phyloP scores from a whole-genome alignment of 2,329 filamentous ascomycete species.

The Colletotrichum spaethianum region DNA sequence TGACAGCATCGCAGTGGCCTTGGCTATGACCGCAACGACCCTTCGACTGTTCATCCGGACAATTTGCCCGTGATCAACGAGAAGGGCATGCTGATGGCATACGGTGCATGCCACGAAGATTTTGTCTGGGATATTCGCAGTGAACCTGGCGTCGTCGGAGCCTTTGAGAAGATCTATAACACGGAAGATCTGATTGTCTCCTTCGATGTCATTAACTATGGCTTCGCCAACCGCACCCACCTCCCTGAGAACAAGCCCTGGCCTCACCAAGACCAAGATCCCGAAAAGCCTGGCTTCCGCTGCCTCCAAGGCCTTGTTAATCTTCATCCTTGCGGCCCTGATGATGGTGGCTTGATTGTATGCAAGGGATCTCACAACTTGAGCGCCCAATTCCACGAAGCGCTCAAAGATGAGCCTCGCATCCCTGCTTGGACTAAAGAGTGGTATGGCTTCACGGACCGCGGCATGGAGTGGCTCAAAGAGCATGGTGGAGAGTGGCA shows the following conservation, averaged over 20 bases:
- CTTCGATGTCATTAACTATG: conserved; percentile 63
- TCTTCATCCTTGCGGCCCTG: conserved; percentile 51
- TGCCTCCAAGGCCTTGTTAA: conserved; percentile 68
- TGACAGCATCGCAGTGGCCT: conserved; percentile 21
- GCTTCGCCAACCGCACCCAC: conserved; percentile 57
- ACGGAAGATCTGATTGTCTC: conserved; percentile 63
- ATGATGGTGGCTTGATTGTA: conserved; percentile 53
- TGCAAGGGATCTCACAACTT: conserved; percentile 48
- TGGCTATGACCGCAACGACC: conserved; percentile 47
- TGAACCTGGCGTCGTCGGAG: conserved; percentile 60
- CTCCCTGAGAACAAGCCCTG: conserved; percentile 56
- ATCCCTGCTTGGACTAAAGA: conserved; percentile 54
- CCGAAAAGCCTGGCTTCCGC: conserved; percentile 60
- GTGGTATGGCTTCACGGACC: conserved; percentile 53
- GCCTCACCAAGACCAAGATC: conserved; percentile 61
- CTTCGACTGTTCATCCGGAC: conserved; percentile 52
- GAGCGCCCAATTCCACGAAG: conserved; percentile 54
- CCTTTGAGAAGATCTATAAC: conserved; percentile 62
- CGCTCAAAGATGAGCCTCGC: conserved; percentile 50
- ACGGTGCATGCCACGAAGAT: conserved; percentile 62
- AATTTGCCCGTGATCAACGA: conserved; percentile 60
- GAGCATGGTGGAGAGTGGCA: conserved; percentile 50
- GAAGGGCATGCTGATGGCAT: conserved; percentile 63
- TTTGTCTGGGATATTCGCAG: conserved; percentile 64
- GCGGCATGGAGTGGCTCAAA: conserved; percentile 54